A percentile compares a stretch with the other conserved stretches of the same genome.
Conservation (phyloP, 192 early-diverging fungal genomes). For the Coemansia javaensis region DNA sequence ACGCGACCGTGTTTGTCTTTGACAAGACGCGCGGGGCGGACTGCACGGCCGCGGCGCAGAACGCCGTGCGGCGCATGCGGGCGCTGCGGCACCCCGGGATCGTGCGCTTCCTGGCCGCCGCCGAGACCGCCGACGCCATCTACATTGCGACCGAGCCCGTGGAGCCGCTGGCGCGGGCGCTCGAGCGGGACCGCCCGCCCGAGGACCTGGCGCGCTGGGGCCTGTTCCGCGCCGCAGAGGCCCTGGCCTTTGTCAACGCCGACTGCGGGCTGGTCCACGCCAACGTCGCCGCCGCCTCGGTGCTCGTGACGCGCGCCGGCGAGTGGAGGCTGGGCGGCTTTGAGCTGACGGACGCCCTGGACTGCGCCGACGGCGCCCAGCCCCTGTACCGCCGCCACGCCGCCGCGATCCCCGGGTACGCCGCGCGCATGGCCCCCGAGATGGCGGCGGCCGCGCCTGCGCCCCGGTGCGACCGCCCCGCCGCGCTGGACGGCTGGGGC, state of each 20-base stretch:
- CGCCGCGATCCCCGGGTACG: conserved; percentile 29
- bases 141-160: conserved; percentile 88
- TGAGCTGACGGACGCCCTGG: conserved; percentile 68
- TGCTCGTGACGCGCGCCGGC: conserved; percentile 85
- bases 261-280: conserved; percentile 87
- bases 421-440: conserved; percentile 38
- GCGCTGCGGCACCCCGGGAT: conserved; percentile 90
- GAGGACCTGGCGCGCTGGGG: conserved; percentile 74
- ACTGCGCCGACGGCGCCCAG: conserved; percentile 41
- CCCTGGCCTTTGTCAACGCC: conserved; percentile 79
- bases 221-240: conserved; percentile 82
- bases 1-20: conserved; percentile 81
- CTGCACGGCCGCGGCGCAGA: conserved; percentile 76
- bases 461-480: conserved; percentile 12
- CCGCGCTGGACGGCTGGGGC: conserved; percentile 76
- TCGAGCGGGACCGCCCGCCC: conserved; percentile 49
- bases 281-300: conserved; percentile 68
- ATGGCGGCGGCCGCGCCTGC: conserved; percentile 12
- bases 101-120: conserved; percentile 78
- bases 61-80: conserved; percentile 78
- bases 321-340: conserved; percentile 96
- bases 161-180: conserved; percentile 62
- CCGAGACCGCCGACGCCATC: conserved; percentile 62
- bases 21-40: conserved; percentile 62
- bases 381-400: conserved; percentile 24